Evolutionary conservation across 805 yeast genomes (phyloP).

Genomic region (Wickerhamomyces chaumierensis): DNA sequence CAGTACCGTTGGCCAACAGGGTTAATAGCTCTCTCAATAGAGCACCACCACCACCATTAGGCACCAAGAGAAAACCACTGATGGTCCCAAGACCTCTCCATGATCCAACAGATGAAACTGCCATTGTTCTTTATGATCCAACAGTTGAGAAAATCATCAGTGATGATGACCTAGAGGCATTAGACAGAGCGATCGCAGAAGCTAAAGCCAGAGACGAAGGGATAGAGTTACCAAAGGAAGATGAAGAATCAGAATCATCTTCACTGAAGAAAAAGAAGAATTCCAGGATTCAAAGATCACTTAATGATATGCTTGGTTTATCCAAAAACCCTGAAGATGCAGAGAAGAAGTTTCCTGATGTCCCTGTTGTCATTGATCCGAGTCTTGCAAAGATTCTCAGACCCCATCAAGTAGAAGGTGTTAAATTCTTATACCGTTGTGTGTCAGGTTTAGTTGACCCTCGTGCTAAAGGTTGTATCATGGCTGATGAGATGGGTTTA

Average conservation of each 20-base stretch:
- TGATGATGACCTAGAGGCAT: slow-evolving; percentile 18
- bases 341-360: slow-evolving; percentile 55
- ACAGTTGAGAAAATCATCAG: slow-evolving; percentile 50
- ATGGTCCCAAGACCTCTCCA: slow-evolving; percentile 88
- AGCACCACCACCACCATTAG: slow-evolving; percentile 69
- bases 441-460: slow-evolving; percentile 79
- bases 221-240: slow-evolving; percentile 8
- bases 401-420: slow-evolving; percentile 97
- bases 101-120: slow-evolving; percentile 88
- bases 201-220: slow-evolving; percentile 20
- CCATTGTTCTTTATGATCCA: slow-evolving; percentile 91
- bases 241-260: slow-evolving; percentile 12
- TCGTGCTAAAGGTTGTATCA: slow-evolving; percentile 87
- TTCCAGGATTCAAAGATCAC: slow-evolving; percentile 45
- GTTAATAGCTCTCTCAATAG: slow-evolving; percentile 13
- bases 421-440: slow-evolving; percentile 79
- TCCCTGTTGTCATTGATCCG: slow-evolving; percentile 95
- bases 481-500: slow-evolving; percentile 97
- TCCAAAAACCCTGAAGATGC: slow-evolving; percentile 38
- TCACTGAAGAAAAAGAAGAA: slow-evolving; percentile 19
- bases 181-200: slow-evolving; percentile 21
- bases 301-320: slow-evolving; percentile 76
- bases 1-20: slow-evolving; percentile 44
- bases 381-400: slow-evolving; percentile 69
- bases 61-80: slow-evolving; percentile 58